A percentile compares a stretch with the other conserved stretches of the same genome.
Conservation (phyloP, 345 rosid genomes). For the Mangifera indica region DNA sequence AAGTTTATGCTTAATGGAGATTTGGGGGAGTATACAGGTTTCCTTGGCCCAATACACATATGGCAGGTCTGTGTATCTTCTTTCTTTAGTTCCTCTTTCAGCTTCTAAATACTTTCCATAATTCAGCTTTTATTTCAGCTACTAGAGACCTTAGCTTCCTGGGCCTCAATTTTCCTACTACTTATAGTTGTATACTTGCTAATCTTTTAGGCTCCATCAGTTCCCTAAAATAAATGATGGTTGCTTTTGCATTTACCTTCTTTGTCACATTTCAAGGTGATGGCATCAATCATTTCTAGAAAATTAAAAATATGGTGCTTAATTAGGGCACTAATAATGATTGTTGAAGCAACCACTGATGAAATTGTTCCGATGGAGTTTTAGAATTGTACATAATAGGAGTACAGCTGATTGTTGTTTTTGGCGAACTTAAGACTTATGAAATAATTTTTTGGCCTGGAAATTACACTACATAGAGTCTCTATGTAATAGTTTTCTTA, state of each 20-base stretch:
- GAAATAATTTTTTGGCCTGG: not conserved
- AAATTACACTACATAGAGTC: not conserved
- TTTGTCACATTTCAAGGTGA: not conserved
- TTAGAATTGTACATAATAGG: not conserved
- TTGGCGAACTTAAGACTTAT: not conserved
- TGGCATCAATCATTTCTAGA: not conserved
- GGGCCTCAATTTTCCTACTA: not conserved
- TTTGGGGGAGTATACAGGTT: slow-evolving; percentile 55
- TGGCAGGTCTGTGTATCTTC: slow-evolving; percentile 58
- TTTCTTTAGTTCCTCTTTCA: not conserved
- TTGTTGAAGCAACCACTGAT: not conserved
- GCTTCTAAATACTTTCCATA: not conserved
- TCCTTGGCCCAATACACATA: slow-evolving; percentile 67
- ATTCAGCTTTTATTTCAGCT: too few species aligned
- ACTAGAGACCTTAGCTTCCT: too few species aligned
- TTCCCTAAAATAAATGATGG: not conserved
- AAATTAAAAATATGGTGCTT: not conserved
- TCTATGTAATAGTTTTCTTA: not conserved
- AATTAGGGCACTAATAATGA: not conserved
- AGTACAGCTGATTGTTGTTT: not conserved
- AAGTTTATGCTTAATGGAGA: slow-evolving; percentile 34
- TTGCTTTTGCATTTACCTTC: not conserved
- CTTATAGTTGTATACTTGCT: not conserved
- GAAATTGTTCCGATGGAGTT: not conserved
- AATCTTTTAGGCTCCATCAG: not conserved